Percentiles rank a stretch among this genome's conserved stretches.
Conservation (phyloP, 768 basidiomycete species). For the Tephrocybe sp. region DNA sequence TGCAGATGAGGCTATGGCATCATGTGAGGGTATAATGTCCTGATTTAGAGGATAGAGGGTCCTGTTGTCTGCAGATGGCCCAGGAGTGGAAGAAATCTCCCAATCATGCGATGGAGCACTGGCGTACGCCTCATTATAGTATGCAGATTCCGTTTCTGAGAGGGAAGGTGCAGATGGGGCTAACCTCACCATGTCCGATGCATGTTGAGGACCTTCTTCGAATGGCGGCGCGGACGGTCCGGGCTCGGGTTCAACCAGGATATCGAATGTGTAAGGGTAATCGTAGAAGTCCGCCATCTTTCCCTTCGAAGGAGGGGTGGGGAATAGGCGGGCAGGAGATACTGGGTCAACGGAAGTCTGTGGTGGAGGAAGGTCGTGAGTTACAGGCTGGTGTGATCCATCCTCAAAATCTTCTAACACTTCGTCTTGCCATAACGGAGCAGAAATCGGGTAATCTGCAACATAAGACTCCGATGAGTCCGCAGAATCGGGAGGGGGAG, state of each 20-base stretch:
- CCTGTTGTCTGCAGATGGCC: not conserved
- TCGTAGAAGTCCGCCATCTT: constrained; percentile 41
- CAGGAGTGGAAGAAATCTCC: not conserved
- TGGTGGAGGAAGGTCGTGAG: constrained; percentile 10
- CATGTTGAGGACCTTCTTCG: constrained; percentile 38
- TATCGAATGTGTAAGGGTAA: constrained; percentile 41
- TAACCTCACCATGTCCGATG: constrained; percentile 27
- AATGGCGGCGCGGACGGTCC: constrained; percentile 48
- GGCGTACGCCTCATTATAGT: constrained; percentile 11
- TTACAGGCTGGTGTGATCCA: constrained; percentile 5
- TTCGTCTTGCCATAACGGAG: constrained; percentile 56
- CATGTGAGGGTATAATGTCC: constrained; percentile 7
- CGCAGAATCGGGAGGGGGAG: constrained; percentile 39
- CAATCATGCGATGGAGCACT: constrained; percentile 13
- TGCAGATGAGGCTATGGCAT: not conserved
- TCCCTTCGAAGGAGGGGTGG: constrained; percentile 44
- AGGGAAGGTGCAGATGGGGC: constrained; percentile 46
- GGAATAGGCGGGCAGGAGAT: constrained; percentile 35
- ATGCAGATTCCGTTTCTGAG: constrained; percentile 11
- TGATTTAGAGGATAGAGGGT: constrained; percentile 1
- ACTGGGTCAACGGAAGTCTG: constrained; percentile 7
- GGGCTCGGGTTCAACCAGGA: constrained; percentile 30
- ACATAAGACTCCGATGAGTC: constrained; percentile 15
- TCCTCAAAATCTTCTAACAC: constrained; percentile 36
- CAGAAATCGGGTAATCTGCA: constrained; percentile 35